Base-by-base conservation (phyloP, 257 asterid species). In the Nicotiana obtusifolia region DNA sequence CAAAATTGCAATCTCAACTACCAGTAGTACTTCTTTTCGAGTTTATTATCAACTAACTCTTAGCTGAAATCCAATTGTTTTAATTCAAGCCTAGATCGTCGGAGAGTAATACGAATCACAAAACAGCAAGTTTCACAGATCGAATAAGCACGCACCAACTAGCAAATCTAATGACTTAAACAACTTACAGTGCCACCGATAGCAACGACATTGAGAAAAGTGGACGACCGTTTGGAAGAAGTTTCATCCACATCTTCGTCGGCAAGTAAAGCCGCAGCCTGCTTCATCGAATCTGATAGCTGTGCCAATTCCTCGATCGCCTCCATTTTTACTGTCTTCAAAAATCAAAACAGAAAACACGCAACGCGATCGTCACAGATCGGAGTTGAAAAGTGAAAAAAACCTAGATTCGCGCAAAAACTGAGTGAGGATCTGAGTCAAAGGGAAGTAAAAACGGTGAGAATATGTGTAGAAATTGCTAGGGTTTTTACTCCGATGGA, bases 261-360 rank as follows among this genome's bases (percentile, higher is more conserved):
- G 47, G 98, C 97, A 35, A 96, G 95, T 87, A 96, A 85, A 82
- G 95, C 86, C 57, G 98, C 62, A 31, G 98, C 98, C 88, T 93
- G 99, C 89, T 93, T 90, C 97, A 96, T 96, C 85, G 99, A 87
- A 85, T 96, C 96, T 56, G 99, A 90, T 60, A 96, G 98, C 90
- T 93, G 91, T 16, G 91, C 80, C 92, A 94, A 85, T 87, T 96
- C 98, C 84, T 94, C 97, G 87, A 96, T 93, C 83, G 94, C 90
- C 10, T 91, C 94, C 94, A 91, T 91, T 82, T 60, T 60, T 81
- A 57, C 71, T 41, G 81, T 60, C 82, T 79, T 76, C 80, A 60
- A 20, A 15, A 80, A 64, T 62, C 82, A 47, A 47, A 44, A 82
- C 44, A 19, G 26, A 57, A 56, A 44, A 22, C 15, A 44, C 37